Evolutionary conservation across 805 yeast species (phyloP), one percentile per base, ranked within the genome.

Genomic region (Pichia occidentalis): DNA sequence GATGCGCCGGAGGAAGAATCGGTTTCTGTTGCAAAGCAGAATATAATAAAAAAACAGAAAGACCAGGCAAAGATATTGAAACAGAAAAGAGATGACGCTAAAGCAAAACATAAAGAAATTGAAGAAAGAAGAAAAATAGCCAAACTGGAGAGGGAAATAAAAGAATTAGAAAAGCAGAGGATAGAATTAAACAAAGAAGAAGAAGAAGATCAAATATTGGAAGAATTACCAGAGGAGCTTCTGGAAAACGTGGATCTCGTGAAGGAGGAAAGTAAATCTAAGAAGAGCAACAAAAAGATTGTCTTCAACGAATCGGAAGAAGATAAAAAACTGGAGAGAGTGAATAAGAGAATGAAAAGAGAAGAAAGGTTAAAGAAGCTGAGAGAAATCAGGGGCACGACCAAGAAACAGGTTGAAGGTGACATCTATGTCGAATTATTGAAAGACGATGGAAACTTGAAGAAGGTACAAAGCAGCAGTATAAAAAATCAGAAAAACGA

Each of bases 1-100:
- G 75, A 68, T 16, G 75, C 77, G 1, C 77, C 78, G 36, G 75
- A 70, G 40, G 77, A 71, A 46, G 75, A 68, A 35, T 34, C 52
- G 5, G 29, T 55, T 10, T 23, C 37, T 12, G 34, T 34, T 8
- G 17, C 50, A 3, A 53, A 45, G 9, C 47, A 45, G 27, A 34
- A 35, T 23, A 20, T 34, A 8, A 45, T 37, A 34, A 51, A 25
- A 56, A 59, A 44, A 42, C 46, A 34, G 39, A 54, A 44, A 31
- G 49, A 32, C 45, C 49, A 45, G 24, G 57, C 49, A 17, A 29
- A 36, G 16, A 23, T 22, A 4, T 24, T 43, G 10, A 29, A 40
- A 12, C 47, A 49, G 20, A 35, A 39, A 31, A 41, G 40, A 16
- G 27, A 19, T 5, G 30, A 35, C 17, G 36, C 31, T 18, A 51